Evolutionary conservation across 2,329 filamentous ascomycete species (phyloP).

Genomic region (Teratosphaeriaceae sp.): DNA sequence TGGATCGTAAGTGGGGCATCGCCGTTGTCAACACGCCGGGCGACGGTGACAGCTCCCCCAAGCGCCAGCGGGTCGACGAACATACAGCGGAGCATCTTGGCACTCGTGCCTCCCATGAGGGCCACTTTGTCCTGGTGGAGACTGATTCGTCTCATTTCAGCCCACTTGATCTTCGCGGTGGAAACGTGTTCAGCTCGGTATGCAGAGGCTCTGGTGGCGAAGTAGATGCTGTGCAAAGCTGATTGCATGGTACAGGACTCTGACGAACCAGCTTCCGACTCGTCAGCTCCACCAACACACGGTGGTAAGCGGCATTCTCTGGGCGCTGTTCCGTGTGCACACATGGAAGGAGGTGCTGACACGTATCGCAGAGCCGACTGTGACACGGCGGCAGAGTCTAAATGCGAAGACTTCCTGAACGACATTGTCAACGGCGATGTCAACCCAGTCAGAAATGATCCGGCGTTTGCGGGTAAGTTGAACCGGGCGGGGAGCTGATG

Average conservation of each 20-base stretch:
- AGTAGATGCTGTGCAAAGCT: slow-evolving; percentile 24
- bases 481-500: slow-evolving; percentile 1
- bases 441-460: slow-evolving; percentile 1
- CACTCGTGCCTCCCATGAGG: neutral
- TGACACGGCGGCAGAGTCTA: neutral
- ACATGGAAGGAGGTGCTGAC: neutral
- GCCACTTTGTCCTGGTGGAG: neutral
- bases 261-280: neutral
- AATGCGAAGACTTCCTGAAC: slow-evolving; percentile 3
- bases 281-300: slow-evolving; percentile 2
- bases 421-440: slow-evolving; percentile 3
- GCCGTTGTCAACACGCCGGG: neutral
- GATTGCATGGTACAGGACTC: slow-evolving; percentile 18
- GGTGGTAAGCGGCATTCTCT: neutral
- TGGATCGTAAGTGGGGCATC: neutral
- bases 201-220: neutral
- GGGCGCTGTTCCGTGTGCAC: slow-evolving; percentile 1
- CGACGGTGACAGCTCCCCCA: neutral
- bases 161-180: neutral
- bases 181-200: neutral
- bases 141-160: neutral
- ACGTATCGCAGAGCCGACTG: slow-evolving; percentile 3
- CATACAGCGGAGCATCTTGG: neutral
- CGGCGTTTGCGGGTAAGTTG: neutral
- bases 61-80: neutral